Base-by-base conservation (phyloP, 1,284 basidiomycete genomes). In the Takashimella tepidaria region DNA sequence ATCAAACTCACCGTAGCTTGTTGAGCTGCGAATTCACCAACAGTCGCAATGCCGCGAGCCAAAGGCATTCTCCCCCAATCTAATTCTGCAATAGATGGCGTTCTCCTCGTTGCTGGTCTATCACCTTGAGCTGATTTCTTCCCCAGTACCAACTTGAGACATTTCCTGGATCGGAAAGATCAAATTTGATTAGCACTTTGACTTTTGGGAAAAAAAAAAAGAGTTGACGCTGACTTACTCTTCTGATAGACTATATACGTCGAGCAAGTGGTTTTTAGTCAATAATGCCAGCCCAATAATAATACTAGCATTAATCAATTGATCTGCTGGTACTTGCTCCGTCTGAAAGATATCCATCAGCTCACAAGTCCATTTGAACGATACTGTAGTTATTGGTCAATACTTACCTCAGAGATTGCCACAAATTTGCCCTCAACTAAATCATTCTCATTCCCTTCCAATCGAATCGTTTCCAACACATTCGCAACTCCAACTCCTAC, bases 101-200 rank as follows among this genome's bases (percentile, higher is more conserved):
- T 50, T 43, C 59, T 61, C 43, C 82, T 83, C 3, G 78, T 72
- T 2, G 84, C 86, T n/a, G 87, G 80, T 67, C 84, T 87, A 70
- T 96, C 92, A 1, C 90, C 91, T 3, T 86, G 67, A 0, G 86
- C 82, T 50, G 84, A 88, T 75, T 93, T 95, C 80, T 93, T 95
- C 21, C 87, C 87, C 3, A 84, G 73, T 2, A 84, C 80, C 65
- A 88, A 92, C 73, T 91, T 92, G 41, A 82, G 79, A 64, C 89
- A 89, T 87, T 93, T 95, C 49, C 90, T 93, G 44, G 51, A 43
- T 6, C n/a, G 5, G 8, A 8, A 37, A 16, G 0, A 8, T 1
- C 41, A 22, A 57, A 50, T 27, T 2, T n/a, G n/a, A 23, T 13
- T n/a, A n/a, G n/a, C n/a, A n/a, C n/a, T 11, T 13, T 10, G 2